Evolutionary conservation across 2,329 filamentous ascomycete species (phyloP).

Genomic region (Aphanocladium album): DNA sequence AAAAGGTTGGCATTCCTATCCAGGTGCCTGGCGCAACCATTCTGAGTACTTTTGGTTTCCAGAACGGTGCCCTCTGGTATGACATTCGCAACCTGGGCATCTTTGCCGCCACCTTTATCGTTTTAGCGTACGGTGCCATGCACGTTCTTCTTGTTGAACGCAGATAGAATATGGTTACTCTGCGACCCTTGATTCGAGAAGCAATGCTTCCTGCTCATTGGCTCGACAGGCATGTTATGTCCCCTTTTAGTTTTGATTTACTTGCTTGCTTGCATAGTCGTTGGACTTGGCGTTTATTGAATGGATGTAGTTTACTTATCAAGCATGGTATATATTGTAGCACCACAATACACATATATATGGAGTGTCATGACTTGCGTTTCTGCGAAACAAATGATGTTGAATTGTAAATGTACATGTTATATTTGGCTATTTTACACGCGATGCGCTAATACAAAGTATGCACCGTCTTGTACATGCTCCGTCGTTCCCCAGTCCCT

Average conservation of each 20-base stretch:
- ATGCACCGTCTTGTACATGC: constrained; percentile 6
- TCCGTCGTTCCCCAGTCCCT: neutral
- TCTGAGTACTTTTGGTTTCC: constrained; percentile 88
- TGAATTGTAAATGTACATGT: constrained; percentile 10
- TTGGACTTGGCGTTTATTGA: constrained; percentile 4
- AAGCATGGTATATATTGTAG: constrained; percentile 1
- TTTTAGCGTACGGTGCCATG: constrained; percentile 88
- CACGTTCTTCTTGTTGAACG: constrained; percentile 90
- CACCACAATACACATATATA: neutral
- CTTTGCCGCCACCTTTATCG: constrained; percentile 76
- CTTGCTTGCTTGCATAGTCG: constrained; percentile 2
- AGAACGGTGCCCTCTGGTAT: constrained; percentile 78
- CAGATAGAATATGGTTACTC: constrained; percentile 38
- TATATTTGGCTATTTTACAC: constrained; percentile 10
- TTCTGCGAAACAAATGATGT: neutral
- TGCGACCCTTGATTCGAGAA: neutral
- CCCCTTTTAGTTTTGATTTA: neutral
- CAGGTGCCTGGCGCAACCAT: constrained; percentile 93
- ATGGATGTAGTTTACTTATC: neutral
- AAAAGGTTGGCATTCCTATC: constrained; percentile 95
- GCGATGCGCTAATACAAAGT: neutral
- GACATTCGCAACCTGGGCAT: constrained; percentile 78
- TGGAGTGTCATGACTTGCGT: neutral
- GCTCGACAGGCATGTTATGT: neutral
- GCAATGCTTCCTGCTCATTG: neutral